A percentile compares a stretch with the other conserved stretches of the same genome.
Evolutionary conservation across 2,329 filamentous ascomycete genomes (phyloP).

Genomic region (Coniella vitis): DNA sequence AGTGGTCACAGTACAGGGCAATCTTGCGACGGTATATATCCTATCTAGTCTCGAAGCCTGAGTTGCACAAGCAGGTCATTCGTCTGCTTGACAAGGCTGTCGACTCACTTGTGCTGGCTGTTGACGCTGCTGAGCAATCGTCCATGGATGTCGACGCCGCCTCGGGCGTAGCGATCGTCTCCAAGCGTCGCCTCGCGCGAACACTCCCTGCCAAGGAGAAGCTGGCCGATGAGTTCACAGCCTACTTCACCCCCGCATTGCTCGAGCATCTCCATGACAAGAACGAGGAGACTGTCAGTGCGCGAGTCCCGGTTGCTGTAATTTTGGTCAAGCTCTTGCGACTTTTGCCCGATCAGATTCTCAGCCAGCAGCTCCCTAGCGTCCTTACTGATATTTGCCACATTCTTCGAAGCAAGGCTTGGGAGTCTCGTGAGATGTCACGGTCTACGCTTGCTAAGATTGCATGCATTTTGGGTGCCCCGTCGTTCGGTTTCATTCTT

Average conservation of each 20-base stretch:
- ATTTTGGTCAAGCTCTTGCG: conserved; percentile 83
- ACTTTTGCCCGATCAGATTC: conserved; percentile 65
- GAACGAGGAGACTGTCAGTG: conserved; percentile 88
- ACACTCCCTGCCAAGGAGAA: conserved; percentile 63
- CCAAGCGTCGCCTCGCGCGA: conserved; percentile 44
- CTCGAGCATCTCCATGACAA: conserved; percentile 87
- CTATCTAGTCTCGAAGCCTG: conserved; percentile 73
- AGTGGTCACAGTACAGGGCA: conserved; percentile 86
- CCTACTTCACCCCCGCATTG: conserved; percentile 71
- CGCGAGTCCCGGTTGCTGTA: conserved; percentile 83
- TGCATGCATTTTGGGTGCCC: conserved; percentile 68
- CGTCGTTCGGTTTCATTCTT: conserved; percentile 86
- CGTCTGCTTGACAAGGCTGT: conserved; percentile 74
- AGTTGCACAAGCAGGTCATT: conserved; percentile 79
- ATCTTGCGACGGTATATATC: conserved; percentile 77
- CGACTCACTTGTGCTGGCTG: conserved; percentile 62
- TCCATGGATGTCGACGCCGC: conserved; percentile 36
- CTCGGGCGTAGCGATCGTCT: conserved; percentile 11
- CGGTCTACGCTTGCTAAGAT: conserved; percentile 84
- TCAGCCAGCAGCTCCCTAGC: conserved; percentile 69
- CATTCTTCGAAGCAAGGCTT: conserved; percentile 81
- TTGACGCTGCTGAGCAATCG: conserved; percentile 26
- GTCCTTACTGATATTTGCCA: conserved; percentile 89
- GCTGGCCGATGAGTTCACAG: conserved; percentile 63
- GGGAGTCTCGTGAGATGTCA: conserved; percentile 85